These are phyloP conservation scores for Cryptosporidium ubiquitum DNA, from an alignment of 169 alveolate genomes.

Conservation along the genomic window DNA sequence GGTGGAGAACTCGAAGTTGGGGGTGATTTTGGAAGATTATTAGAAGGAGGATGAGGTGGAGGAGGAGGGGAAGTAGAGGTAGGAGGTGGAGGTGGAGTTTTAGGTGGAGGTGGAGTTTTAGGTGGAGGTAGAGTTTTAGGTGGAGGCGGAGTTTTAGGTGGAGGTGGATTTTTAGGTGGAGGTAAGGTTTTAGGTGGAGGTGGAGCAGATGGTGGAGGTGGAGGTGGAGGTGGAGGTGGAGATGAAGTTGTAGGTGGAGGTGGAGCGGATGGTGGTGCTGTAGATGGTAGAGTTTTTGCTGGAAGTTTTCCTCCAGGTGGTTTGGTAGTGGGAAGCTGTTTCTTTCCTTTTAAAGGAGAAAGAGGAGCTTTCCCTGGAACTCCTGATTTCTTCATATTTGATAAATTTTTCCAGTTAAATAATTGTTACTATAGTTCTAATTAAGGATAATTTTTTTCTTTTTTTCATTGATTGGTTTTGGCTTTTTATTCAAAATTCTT, in stretches of 20 bases:
- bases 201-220: background rate
- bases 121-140: background rate
- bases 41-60: background rate
- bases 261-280: background rate
- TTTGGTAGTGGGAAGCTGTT: background rate
- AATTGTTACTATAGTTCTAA: background rate
- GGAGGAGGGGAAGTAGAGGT: background rate
- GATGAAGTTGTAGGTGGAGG: background rate
- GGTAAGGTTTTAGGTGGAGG: background rate
- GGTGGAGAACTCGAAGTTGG: background rate
- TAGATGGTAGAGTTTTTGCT: background rate
- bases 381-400: slow-evolving; percentile 2
- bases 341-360: background rate
- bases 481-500: background rate
- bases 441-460: background rate
- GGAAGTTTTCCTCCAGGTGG: slow-evolving; percentile 5
- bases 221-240: background rate
- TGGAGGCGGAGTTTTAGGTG: background rate
- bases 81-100: background rate
- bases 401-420: background rate
- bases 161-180: background rate
- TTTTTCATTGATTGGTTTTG: background rate
- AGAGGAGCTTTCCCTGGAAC: slow-evolving; percentile 31
- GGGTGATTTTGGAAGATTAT: too few relatives aligned
- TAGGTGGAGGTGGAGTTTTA: background rate